Percentiles rank a stretch among this genome's conserved stretches.
These are phyloP conservation scores for Eucalyptus cloeziana DNA, from an alignment of 345 rosid genomes.

Conservation along the genomic window DNA sequence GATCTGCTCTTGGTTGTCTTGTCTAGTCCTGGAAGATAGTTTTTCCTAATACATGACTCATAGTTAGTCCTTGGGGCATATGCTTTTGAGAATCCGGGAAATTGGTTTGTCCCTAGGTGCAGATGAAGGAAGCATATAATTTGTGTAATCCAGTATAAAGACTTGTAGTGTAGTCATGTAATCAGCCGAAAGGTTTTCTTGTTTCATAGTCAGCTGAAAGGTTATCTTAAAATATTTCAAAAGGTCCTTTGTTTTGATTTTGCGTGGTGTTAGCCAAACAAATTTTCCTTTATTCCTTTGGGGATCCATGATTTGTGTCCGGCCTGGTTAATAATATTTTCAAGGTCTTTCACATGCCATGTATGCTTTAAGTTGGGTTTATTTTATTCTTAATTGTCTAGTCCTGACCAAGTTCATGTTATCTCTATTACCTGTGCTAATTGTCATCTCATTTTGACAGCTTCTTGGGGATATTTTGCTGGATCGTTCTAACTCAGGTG, in stretches of 20 bases:
- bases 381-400: neutral
- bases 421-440: neutral
- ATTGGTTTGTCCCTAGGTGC: neutral
- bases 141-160: neutral
- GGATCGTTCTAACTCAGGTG: slow-evolving; percentile 52
- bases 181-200: neutral
- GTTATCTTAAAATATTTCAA: neutral
- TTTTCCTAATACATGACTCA: neutral
- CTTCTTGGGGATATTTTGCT: slow-evolving; percentile 26
- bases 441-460: neutral
- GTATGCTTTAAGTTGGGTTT: neutral
- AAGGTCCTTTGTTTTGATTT: neutral
- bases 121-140: neutral
- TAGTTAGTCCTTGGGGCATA: neutral
- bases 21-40: neutral
- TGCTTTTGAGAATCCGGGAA: neutral
- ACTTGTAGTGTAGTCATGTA: neutral
- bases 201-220: neutral
- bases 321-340: neutral
- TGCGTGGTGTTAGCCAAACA: neutral
- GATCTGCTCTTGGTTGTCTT: neutral
- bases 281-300: neutral
- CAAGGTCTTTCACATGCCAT: neutral
- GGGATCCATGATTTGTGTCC: neutral
- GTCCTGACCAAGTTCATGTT: neutral